Evolutionary conservation across 2,329 filamentous ascomycete genomes (phyloP).

Genomic region (Sporothrix protearum): DNA sequence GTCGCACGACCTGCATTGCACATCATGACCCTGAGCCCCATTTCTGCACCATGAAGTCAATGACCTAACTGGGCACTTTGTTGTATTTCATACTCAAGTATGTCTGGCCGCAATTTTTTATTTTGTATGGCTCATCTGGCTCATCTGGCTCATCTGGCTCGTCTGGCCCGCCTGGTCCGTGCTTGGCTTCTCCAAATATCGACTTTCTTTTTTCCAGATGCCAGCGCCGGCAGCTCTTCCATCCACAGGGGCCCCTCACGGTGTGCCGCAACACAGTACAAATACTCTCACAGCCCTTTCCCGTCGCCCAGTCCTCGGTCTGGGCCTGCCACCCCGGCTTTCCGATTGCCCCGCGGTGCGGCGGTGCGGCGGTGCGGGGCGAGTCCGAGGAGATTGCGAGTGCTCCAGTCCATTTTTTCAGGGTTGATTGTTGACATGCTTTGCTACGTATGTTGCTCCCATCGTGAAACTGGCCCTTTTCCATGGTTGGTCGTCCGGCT

Average conservation of each 20-base stretch:
- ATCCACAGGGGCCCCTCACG: not conserved
- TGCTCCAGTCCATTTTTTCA: not conserved
- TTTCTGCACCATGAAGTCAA: not conserved
- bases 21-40: not conserved
- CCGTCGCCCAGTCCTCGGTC: not conserved
- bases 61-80: not conserved
- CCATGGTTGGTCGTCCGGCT: not conserved
- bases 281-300: not conserved
- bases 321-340: not conserved
- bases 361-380: too few relatives aligned
- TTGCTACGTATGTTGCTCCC: not conserved
- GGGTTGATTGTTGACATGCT: not conserved
- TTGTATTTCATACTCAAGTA: not conserved
- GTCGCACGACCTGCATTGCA: not conserved
- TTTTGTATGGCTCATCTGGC: not conserved
- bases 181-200: not conserved
- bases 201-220: not conserved
- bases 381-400: not conserved
- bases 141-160: not conserved
- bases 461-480: not conserved
- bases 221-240: not conserved
- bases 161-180: not conserved
- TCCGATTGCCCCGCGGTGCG: not conserved
- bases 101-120: not conserved
- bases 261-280: too few relatives aligned